Evolutionary conservation across 805 yeast genomes (phyloP).

Genomic region (Starmerella etchellsii): DNA sequence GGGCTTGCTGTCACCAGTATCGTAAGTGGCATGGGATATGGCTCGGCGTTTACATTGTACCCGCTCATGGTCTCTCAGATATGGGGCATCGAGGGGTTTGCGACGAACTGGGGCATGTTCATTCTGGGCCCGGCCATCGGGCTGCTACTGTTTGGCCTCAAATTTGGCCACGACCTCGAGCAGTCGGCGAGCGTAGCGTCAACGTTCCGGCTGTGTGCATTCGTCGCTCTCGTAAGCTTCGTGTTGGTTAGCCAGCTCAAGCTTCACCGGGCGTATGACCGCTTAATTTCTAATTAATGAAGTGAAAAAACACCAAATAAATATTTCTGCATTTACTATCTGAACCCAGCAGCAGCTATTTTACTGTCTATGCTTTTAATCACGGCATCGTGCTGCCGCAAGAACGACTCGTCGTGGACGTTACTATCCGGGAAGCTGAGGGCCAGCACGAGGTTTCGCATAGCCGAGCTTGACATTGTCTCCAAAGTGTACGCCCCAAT

Average conservation of each 20-base stretch:
- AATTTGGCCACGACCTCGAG: constrained; percentile 57
- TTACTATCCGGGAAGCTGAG: constrained; percentile 3
- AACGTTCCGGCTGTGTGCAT: constrained; percentile 14
- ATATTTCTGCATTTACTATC: no score
- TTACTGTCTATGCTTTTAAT: background rate
- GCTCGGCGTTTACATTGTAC: constrained; percentile 71
- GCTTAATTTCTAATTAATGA: no score
- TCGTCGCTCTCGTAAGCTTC: constrained; percentile 9
- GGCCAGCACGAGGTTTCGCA: background rate
- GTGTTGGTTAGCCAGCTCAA: constrained; percentile 6
- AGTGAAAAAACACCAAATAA: no score
- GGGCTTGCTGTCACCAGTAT: constrained; percentile 29
- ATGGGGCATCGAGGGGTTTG: constrained; percentile 82
- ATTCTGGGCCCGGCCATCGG: constrained; percentile 85
- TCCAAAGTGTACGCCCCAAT: constrained; percentile 6
- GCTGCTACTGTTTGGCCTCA: constrained; percentile 49
- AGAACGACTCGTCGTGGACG: background rate
- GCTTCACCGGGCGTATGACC: constrained; percentile 1
- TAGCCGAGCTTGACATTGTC: background rate
- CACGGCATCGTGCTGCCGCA: background rate
- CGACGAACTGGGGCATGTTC: constrained; percentile 85
- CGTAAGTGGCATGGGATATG: constrained; percentile 59
- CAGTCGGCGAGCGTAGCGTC: constrained; percentile 2
- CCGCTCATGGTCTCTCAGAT: constrained; percentile 74
- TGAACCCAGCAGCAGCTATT: background rate